phyloP scores from a whole-genome alignment of 139 green algal genomes.

The Pleodorina starrii region DNA sequence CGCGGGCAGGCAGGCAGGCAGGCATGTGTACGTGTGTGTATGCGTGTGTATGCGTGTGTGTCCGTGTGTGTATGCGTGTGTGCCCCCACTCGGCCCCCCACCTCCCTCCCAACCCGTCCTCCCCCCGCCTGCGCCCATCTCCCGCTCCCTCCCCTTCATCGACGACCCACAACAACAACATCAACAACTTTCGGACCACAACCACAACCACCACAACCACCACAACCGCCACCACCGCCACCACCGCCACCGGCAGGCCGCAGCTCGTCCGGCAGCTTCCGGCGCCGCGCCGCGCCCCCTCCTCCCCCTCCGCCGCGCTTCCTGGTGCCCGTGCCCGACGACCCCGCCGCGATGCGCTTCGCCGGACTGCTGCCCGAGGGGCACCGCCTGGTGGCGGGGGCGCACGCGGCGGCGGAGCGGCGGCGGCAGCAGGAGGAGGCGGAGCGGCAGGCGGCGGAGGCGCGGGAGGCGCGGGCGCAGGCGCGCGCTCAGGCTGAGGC shows the following conservation, averaged over 20 bases:
- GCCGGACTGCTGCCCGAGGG: background rate
- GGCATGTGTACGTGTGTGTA: no score
- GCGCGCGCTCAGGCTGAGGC: constrained; percentile 12
- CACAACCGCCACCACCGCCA: no score
- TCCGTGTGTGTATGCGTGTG: no score
- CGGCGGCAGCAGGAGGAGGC: constrained; percentile 32
- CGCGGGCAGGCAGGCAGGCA: no score
- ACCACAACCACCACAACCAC: no score
- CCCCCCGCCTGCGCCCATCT: no score
- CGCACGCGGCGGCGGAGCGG: constrained; percentile 22
- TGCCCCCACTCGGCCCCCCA: no score
- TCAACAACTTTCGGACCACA: no score
- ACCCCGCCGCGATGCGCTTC: constrained; percentile 17
- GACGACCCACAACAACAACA: no score
- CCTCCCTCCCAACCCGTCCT: no score
- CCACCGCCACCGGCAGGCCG: background rate
- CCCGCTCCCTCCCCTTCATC: no score
- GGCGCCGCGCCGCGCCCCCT: background rate
- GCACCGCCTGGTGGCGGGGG: constrained; percentile 31
- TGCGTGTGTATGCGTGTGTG: no score
- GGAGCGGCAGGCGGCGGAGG: background rate
- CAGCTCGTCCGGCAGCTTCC: constrained; percentile 7
- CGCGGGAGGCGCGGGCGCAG: background rate
- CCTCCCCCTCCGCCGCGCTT: background rate
- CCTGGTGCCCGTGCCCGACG: background rate